phyloP scores from a whole-genome alignment of 495 filamentous ascomycete genomes.

The Neurospora sp. region DNA sequence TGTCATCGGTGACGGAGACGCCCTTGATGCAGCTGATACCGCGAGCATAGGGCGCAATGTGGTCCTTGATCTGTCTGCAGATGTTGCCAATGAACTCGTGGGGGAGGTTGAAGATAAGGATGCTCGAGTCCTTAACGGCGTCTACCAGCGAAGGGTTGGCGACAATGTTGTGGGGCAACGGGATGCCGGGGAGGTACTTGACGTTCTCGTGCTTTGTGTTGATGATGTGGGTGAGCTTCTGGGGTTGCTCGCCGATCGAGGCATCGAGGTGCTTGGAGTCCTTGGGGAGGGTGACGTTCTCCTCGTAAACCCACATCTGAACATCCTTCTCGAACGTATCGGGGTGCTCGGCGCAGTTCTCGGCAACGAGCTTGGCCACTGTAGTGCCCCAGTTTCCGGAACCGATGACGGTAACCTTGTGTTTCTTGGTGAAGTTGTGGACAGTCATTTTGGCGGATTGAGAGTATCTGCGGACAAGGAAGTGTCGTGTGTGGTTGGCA shows the following conservation, averaged over 20 bases:
- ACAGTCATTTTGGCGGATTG: slow-evolving; percentile 24
- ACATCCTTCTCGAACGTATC: slow-evolving; percentile 79
- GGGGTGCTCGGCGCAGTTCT: slow-evolving; percentile 70
- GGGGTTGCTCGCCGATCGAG: slow-evolving; percentile 41
- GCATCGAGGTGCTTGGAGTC: slow-evolving; percentile 49
- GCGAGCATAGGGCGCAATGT: slow-evolving; percentile 83
- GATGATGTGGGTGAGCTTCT: slow-evolving; percentile 84
- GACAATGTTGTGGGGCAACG: slow-evolving; percentile 74
- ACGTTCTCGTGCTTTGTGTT: slow-evolving; percentile 91
- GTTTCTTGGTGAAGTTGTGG: slow-evolving; percentile 41
- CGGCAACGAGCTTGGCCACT: slow-evolving; percentile 92
- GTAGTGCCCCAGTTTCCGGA: slow-evolving; percentile 98
- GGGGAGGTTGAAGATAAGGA: slow-evolving; percentile 94
- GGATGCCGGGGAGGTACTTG: slow-evolving; percentile 86
- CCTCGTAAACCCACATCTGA: slow-evolving; percentile 96
- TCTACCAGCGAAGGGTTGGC: slow-evolving; percentile 82
- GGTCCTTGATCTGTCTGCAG: slow-evolving; percentile 74
- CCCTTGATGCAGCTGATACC: slow-evolving; percentile 98
- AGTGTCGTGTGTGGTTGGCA: background rate
- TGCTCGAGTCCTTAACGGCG: slow-evolving; percentile 68
- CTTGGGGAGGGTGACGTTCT: slow-evolving; percentile 66
- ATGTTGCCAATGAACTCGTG: slow-evolving; percentile 93
- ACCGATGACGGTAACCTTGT: slow-evolving; percentile 90
- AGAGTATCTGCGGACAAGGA: slow-evolving; percentile 5
- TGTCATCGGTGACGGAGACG: slow-evolving; percentile 75